A percentile compares a stretch with the other conserved stretches of the same genome.
phyloP scores from a whole-genome alignment of 176 grass and related monocot species.

The Zoysia japonica region DNA sequence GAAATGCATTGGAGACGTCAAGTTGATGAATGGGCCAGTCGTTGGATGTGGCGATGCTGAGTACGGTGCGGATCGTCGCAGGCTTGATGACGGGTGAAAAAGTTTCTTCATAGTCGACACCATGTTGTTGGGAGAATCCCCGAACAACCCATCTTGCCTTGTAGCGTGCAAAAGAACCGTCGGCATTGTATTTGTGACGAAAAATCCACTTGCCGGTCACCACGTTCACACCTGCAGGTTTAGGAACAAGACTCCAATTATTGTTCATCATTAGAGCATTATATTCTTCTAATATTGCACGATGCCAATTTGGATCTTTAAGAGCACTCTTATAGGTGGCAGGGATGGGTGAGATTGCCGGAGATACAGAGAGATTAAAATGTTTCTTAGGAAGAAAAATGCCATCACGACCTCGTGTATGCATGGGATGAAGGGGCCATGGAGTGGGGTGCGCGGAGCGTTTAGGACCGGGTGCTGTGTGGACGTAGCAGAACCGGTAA shows the following conservation, averaged over 20 bases:
- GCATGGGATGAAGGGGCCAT: not conserved
- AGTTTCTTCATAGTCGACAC: not conserved
- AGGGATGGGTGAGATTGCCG: not conserved
- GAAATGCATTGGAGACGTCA: no score
- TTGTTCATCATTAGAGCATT: not conserved
- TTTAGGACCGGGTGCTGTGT: not conserved
- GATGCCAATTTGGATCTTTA: not conserved
- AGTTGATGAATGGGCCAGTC: no score
- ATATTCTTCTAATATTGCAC: not conserved
- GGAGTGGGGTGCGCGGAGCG: no score
- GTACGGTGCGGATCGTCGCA: no score
- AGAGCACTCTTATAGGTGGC: not conserved
- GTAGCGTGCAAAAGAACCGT: not conserved
- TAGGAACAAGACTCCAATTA: no score
- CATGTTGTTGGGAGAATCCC: not conserved
- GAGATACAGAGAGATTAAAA: not conserved
- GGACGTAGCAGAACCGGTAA: no score
- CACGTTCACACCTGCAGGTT: no score
- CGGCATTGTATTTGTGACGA: not conserved
- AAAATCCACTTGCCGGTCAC: no score
- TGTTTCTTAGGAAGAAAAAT: not conserved
- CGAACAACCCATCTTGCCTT: not conserved
- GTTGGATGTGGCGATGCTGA: no score
- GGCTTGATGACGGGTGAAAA: not conserved
- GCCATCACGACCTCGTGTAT: not conserved